Conservation (phyloP, 2,329 filamentous ascomycete species). For the Alternaria tenuissima region DNA sequence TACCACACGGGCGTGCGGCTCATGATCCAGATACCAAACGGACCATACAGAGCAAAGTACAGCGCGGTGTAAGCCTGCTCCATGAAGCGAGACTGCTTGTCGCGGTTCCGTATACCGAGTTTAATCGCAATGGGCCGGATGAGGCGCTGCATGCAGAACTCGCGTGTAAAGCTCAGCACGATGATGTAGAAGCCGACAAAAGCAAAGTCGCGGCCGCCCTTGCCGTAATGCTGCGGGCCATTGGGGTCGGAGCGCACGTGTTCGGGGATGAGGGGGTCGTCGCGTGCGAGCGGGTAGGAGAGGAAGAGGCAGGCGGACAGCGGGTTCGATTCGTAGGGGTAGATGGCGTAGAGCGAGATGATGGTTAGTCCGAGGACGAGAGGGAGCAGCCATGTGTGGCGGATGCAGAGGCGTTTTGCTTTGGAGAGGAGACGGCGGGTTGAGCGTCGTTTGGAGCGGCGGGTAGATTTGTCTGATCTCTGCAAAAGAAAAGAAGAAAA, state of each 20-base stretch:
- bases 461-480: slow-evolving; percentile 36
- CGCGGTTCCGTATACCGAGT: slow-evolving; percentile 73
- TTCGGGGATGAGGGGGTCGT: slow-evolving; percentile 40
- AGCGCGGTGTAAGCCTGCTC: slow-evolving; percentile 94
- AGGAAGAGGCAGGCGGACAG: slow-evolving; percentile 86
- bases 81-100: slow-evolving; percentile 91
- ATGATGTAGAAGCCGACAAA: slow-evolving; percentile 91
- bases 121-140: slow-evolving; percentile 77
- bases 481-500: not conserved
- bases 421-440: slow-evolving; percentile 55
- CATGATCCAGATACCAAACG: slow-evolving; percentile 90
- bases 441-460: slow-evolving; percentile 58
- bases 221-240: slow-evolving; percentile 74
- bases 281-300: slow-evolving; percentile 76
- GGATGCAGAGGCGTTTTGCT: slow-evolving; percentile 56
- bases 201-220: slow-evolving; percentile 84
- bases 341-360: slow-evolving; percentile 73
- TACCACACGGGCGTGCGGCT: slow-evolving; percentile 91
- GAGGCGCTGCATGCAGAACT: slow-evolving; percentile 93
- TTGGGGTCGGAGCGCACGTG: slow-evolving; percentile 50
- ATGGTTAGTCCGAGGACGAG: slow-evolving; percentile 72
- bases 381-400: slow-evolving; percentile 72
- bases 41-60: slow-evolving; percentile 85
- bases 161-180: slow-evolving; percentile 89
- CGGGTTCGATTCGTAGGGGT: slow-evolving; percentile 80